These are phyloP conservation scores for Hortaea sp. DNA, from an alignment of 2,329 filamentous ascomycete species.

Conservation along the genomic window DNA sequence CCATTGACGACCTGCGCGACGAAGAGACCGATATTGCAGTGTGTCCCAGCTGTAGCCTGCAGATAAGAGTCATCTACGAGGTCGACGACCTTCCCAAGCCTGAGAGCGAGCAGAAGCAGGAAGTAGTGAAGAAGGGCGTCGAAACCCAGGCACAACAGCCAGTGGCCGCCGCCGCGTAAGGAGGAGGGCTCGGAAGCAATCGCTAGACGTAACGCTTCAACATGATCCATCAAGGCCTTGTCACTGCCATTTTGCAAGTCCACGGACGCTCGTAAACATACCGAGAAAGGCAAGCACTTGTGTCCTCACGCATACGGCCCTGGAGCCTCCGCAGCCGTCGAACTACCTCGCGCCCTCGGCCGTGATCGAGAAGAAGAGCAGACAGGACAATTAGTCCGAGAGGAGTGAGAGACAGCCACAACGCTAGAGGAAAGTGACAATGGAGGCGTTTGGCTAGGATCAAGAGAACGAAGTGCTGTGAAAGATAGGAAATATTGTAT, in stretches of 20 bases:
- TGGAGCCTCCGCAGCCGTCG: too few relatives aligned
- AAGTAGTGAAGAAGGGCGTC: constrained; percentile 3
- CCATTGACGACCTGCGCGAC: constrained; percentile 72
- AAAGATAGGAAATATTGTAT: too few relatives aligned
- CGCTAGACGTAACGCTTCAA: not conserved
- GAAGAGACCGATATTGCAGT: constrained; percentile 82
- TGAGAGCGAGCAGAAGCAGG: constrained; percentile 16
- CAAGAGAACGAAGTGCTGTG: too few relatives aligned
- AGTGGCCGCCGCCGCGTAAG: constrained; percentile 8
- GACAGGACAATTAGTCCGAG: not conserved
- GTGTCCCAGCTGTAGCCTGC: constrained; percentile 92
- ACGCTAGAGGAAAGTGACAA: not conserved
- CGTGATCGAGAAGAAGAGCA: too few relatives aligned
- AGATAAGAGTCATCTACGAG: constrained; percentile 93
- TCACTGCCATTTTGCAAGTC: too few relatives aligned
- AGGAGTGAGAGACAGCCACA: not conserved
- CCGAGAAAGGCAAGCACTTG: too few relatives aligned
- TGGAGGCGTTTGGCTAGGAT: not conserved
- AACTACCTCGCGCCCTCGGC: too few relatives aligned
- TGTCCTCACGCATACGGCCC: too few relatives aligned
- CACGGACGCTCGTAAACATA: too few relatives aligned
- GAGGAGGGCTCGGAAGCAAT: not conserved
- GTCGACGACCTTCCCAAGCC: constrained; percentile 45
- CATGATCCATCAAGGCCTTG: too few relatives aligned
- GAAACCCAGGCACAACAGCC: constrained; percentile 2